Conservation (phyloP, 139 green algal species). For the Chlamydomonas schloesseri region DNA sequence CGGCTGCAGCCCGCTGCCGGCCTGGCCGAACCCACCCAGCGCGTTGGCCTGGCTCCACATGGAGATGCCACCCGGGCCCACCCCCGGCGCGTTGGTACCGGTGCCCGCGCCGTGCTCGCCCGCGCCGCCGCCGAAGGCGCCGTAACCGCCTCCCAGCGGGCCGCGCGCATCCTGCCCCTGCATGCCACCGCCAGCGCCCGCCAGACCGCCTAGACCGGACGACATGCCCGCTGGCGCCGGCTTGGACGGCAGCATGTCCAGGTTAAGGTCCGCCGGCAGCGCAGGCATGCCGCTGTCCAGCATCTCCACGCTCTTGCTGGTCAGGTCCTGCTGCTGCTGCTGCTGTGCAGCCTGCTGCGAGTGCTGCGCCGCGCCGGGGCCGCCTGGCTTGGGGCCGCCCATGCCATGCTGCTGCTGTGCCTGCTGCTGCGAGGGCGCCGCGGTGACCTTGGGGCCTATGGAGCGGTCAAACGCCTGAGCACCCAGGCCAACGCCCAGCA, state of each 20-base stretch:
- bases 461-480: conserved; percentile 41
- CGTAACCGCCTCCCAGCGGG: conserved; percentile 9
- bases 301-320: conserved; percentile 29
- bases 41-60: conserved; percentile 41
- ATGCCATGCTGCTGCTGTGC: neutral
- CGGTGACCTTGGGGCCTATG: conserved; percentile 26
- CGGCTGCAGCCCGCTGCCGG: neutral
- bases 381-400: neutral
- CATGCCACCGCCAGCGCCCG: neutral
- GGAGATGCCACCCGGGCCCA: neutral
- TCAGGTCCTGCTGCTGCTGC: conserved; percentile 13
- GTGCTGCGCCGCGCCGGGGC: neutral
- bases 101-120: neutral
- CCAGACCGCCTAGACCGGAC: neutral
- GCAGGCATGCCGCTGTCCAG: conserved; percentile 50
- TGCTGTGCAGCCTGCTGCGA: neutral
- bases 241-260: conserved; percentile 44
- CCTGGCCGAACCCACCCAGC: conserved; percentile 7
- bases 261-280: conserved; percentile 51
- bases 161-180: conserved; percentile 9
- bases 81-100: neutral
- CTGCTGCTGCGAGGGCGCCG: neutral
- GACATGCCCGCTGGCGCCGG: neutral
- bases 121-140: neutral
- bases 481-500: conserved; percentile 1